Percentiles rank a stretch among this genome's conserved stretches.
Evolutionary conservation across 805 yeast genomes (phyloP).

Genomic region (Maudiozyma serrabonitensis): DNA sequence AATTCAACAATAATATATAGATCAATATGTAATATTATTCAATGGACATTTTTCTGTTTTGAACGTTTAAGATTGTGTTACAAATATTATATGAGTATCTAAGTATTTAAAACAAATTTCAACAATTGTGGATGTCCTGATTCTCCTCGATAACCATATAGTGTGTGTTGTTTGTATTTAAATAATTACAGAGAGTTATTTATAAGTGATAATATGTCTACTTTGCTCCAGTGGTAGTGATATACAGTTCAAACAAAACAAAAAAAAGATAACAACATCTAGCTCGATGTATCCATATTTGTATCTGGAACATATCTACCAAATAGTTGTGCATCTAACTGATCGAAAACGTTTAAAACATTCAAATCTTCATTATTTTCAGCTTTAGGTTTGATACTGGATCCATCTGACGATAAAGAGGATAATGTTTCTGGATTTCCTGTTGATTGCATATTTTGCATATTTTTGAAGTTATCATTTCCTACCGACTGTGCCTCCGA

Average conservation of each 20-base stretch:
- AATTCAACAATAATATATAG: not conserved
- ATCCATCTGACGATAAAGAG: not conserved
- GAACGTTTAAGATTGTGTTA: not conserved
- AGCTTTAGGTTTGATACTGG: not conserved
- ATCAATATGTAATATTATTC: not conserved
- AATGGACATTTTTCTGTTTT: not conserved
- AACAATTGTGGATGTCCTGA: too few species aligned
- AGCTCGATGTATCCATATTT: not conserved
- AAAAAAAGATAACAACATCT: not conserved
- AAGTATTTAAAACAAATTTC: too few species aligned
- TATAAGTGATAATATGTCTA: too few species aligned
- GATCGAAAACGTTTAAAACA: conserved; percentile 78
- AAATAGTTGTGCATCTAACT: conserved; percentile 73
- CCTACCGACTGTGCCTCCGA: not conserved
- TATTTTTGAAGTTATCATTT: not conserved
- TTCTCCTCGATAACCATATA: too few species aligned
- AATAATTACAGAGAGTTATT: too few species aligned
- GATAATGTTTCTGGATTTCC: not conserved
- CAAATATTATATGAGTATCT: too few species aligned
- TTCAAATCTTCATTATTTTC: conserved; percentile 16
- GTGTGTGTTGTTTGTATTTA: too few species aligned
- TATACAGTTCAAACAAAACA: not conserved
- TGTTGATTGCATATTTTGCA: not conserved
- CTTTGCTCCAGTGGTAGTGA: not conserved
- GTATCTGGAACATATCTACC: conserved; percentile 43